Evolutionary conservation across 495 filamentous ascomycete species (phyloP), one percentile per base, ranked within the genome.

Genomic region (Tetracladium marchalianum): DNA sequence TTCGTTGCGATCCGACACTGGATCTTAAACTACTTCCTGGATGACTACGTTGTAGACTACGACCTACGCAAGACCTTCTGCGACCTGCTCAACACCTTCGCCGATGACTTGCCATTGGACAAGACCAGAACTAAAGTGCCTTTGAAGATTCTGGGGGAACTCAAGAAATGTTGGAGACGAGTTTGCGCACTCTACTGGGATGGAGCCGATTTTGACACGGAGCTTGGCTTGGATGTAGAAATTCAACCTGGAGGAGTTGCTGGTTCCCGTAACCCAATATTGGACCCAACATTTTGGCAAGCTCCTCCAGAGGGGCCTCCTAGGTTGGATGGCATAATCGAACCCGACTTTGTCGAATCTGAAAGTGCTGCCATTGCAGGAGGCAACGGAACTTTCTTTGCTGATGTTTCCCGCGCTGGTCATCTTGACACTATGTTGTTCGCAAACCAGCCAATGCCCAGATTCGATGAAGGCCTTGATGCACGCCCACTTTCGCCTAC

Each of bases 1-100:
- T 99, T 99, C 67, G 93, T 95, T 17, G 92, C 93, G 18, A 73
- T 97, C 32, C 82, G 92, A 50, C 92, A 99, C 61, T 99, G 92
- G 92, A 90, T 99, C 47, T 65, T 99, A 51, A 99, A 99, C 57
- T 99, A 97, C 59, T 97, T 96, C 57, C 73, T 84, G 18, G 93
- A 97, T 62, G 92, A 99, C 61, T 99, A 95, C 61, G 79, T 93
- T 15, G 73, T 83, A n/a, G 80, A 90, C 56, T 80, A 85, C 52
- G 68, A 79, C 41, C 68, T 99, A 7, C 81, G 93, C 17, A 70
- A 76, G 41, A 76, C 78, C 32, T 96, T 97, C 62, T 95, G 89
- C 58, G 71, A 78, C 27, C 73, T 83, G 15, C 73, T 97, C 41
- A 97, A 97, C 62, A 69, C 73, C 17, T 73, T 97, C 46, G 80